Evolutionary conservation across 768 basidiomycete genomes (phyloP).

Genomic region (Tulasnella sp.): DNA sequence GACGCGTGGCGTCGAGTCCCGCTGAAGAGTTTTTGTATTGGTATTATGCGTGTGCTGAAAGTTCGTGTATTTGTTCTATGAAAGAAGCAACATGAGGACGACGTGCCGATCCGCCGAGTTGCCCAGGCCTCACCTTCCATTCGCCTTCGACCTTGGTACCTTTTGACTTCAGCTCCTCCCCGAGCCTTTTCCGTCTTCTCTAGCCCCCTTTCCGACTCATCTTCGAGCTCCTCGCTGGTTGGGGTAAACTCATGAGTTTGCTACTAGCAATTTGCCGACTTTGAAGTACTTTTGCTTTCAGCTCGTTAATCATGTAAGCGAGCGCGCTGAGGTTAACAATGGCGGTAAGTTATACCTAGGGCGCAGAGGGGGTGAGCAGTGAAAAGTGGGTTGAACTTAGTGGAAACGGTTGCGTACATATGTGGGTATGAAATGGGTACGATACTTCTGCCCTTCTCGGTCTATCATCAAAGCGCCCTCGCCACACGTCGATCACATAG

Average conservation of each 20-base stretch:
- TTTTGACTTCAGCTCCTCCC: constrained; percentile 64
- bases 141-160: constrained; percentile 59
- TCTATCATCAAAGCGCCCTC: too few species aligned
- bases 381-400: background rate
- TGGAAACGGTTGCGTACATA: constrained; percentile 1
- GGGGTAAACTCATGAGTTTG: constrained; percentile 80
- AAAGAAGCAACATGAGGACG: constrained; percentile 25
- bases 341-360: constrained; percentile 6
- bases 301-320: constrained; percentile 14
- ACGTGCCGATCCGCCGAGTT: background rate
- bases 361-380: background rate
- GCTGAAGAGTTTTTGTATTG: constrained; percentile 80
- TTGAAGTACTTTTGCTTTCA: constrained; percentile 22
- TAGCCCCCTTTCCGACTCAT: constrained; percentile 84
- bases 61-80: constrained; percentile 56
- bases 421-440: constrained; percentile 8
- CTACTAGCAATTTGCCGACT: constrained; percentile 65
- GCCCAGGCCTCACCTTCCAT: constrained; percentile 63
- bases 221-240: constrained; percentile 83
- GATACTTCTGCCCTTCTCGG: constrained; percentile 7
- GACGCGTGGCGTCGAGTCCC: constrained; percentile 70
- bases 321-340: background rate
- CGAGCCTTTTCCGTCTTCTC: constrained; percentile 78
- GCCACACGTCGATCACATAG: too few species aligned
- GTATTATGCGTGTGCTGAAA: constrained; percentile 86